Conservation (phyloP, 768 basidiomycete genomes). For the Russula abietina region DNA sequence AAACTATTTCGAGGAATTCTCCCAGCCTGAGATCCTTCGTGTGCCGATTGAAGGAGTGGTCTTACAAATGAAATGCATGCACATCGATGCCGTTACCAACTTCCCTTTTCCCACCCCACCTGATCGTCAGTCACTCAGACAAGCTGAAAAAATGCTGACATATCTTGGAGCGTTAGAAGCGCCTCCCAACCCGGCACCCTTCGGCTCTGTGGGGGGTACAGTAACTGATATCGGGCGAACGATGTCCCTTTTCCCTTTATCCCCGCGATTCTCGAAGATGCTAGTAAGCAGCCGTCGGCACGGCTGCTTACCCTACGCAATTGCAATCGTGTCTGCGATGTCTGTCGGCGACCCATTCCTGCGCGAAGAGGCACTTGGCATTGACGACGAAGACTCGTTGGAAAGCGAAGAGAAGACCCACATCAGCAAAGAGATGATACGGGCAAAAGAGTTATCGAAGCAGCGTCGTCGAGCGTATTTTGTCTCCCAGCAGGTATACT, state of each 20-base stretch:
- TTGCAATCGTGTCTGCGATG: conserved; percentile 83
- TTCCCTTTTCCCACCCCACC: conserved; percentile 99
- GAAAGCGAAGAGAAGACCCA: conserved; percentile 40
- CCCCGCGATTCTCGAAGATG: conserved; percentile 95
- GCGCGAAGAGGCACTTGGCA: conserved; percentile 62
- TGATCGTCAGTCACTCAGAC: conserved; percentile 63
- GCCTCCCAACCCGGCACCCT: conserved; percentile 21
- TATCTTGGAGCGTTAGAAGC: conserved; percentile 76
- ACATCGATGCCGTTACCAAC: conserved; percentile 92
- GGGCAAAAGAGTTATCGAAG: conserved; percentile 53
- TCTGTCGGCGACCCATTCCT: conserved; percentile 96
- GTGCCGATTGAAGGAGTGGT: conserved; percentile 97
- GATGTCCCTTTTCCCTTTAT: conserved; percentile 91
- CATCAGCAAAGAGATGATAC: conserved; percentile 42
- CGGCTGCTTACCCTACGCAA: conserved; percentile 85
- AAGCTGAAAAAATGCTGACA: conserved; percentile 75
- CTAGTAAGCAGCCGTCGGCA: conserved; percentile 80
- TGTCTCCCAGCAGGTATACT: conserved; percentile 70
- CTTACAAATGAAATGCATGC: conserved; percentile 98
- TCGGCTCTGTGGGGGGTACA: conserved; percentile 41
- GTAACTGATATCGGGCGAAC: conserved; percentile 88
- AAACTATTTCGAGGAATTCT: conserved; percentile 82
- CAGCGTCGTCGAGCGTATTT: conserved; percentile 73
- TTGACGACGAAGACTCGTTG: conserved; percentile 39
- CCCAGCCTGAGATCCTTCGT: conserved; percentile 86